Conservation (phyloP, 495 filamentous ascomycete genomes). For the Xylona heveae region DNA sequence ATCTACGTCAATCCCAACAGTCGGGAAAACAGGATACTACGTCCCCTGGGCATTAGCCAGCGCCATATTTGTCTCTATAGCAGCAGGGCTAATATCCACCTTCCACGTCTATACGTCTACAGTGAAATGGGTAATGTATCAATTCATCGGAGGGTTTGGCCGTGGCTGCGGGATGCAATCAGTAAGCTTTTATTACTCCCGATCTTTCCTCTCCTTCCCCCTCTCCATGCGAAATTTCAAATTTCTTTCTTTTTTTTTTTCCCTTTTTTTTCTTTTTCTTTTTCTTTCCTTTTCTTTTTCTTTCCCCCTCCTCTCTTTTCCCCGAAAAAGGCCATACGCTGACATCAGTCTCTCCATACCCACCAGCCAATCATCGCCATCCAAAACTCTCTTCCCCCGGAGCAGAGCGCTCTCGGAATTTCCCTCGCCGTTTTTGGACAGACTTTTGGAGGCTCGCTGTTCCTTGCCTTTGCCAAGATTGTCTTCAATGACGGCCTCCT, state of each 20-base stretch:
- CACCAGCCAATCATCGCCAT: constrained; percentile 26
- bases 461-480: constrained; percentile 22
- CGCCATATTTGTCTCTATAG: neutral
- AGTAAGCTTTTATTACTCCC: too few relatives aligned
- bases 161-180: neutral
- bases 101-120: neutral
- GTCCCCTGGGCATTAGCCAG: neutral
- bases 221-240: too few relatives aligned
- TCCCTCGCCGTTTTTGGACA: constrained; percentile 29
- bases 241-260: too few relatives aligned
- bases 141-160: constrained; percentile 1
- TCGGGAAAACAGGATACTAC: neutral
- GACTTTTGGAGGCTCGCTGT: constrained; percentile 24
- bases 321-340: neutral
- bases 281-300: constrained; percentile 10
- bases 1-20: too few relatives aligned
- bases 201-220: too few relatives aligned
- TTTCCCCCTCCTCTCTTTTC: constrained; percentile 1
- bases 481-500: constrained; percentile 25
- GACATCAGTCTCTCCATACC: too few relatives aligned
- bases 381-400: constrained; percentile 24
- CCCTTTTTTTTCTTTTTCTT: too few relatives aligned
- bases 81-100: constrained; percentile 1
- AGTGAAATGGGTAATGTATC: constrained; percentile 2
- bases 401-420: constrained; percentile 26